Evolutionary conservation across 2,329 filamentous ascomycete genomes (phyloP).

Genomic region (Aspergillus niger): DNA sequence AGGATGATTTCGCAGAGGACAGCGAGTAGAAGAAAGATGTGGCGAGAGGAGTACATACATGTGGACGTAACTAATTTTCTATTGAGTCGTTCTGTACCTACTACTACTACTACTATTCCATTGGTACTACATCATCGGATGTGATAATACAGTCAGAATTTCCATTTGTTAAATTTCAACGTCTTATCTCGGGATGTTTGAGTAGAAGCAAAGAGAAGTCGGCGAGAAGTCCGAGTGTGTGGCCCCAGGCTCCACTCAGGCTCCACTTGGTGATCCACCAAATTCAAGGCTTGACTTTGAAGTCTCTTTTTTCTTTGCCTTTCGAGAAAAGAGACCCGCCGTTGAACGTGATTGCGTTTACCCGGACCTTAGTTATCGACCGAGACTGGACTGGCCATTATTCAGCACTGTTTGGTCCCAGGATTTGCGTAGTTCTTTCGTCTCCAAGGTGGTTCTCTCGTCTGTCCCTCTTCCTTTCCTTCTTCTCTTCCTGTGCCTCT

Average conservation of each 20-base stretch:
- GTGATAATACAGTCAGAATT: not conserved
- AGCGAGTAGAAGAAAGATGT: constrained; percentile 29
- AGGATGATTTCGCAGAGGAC: constrained; percentile 44
- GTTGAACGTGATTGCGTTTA: not conserved
- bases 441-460: not conserved
- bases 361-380: not conserved
- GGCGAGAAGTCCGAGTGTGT: no score
- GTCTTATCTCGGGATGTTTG: no score
- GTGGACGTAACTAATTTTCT: not conserved
- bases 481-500: not conserved
- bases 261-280: no score
- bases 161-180: no score
- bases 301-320: not conserved
- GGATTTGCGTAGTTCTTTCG: not conserved
- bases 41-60: no score
- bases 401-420: not conserved
- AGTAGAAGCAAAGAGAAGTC: no score
- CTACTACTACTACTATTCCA: not conserved
- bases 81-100: not conserved
- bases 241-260: no score
- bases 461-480: not conserved
- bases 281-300: no score
- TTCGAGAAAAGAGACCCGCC: not conserved
- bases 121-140: not conserved
- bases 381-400: not conserved